A percentile compares a stretch with the other conserved stretches of the same genome.
phyloP scores from a whole-genome alignment of 805 yeast genomes.

The Teunomyces kruisii region DNA sequence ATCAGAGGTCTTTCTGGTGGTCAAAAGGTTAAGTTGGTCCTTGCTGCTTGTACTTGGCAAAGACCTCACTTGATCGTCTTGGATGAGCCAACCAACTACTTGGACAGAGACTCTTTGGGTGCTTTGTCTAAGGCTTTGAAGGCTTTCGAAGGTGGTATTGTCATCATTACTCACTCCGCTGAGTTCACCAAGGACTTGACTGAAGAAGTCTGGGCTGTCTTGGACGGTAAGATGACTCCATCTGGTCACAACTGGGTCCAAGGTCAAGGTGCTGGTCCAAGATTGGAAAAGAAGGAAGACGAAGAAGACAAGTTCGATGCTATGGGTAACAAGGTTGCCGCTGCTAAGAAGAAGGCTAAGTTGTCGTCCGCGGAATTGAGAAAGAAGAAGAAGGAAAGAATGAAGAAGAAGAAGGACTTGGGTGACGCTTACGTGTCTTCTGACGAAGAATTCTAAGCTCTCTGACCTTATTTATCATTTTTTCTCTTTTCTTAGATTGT shows the following conservation, averaged over 20 bases:
- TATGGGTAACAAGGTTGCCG: slow-evolving; percentile 99
- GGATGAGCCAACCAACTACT: slow-evolving; percentile 99
- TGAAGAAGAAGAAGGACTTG: slow-evolving; percentile 99
- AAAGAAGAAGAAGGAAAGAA: slow-evolving; percentile 99
- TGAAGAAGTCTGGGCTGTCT: slow-evolving; percentile 99
- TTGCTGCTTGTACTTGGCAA: slow-evolving; percentile 99
- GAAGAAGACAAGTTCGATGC: slow-evolving; percentile 99
- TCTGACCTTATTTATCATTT: background rate
- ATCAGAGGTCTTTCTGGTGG: slow-evolving; percentile 99
- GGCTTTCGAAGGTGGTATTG: slow-evolving; percentile 99
- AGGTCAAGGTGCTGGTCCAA: slow-evolving; percentile 99
- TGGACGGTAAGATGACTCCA: slow-evolving; percentile 98
- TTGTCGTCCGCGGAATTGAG: slow-evolving; percentile 98
- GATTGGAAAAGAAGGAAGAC: slow-evolving; percentile 94
- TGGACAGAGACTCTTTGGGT: slow-evolving; percentile 99
- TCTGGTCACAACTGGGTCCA: slow-evolving; percentile 99
- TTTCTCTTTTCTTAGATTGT: slow-evolving; percentile 2
- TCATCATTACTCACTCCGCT: slow-evolving; percentile 99
- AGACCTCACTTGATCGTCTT: slow-evolving; percentile 99
- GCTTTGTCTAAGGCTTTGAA: slow-evolving; percentile 99
- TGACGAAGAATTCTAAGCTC: slow-evolving; percentile 69
- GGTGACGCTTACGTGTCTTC: slow-evolving; percentile 97
- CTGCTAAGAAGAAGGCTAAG: slow-evolving; percentile 95
- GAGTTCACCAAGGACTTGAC: slow-evolving; percentile 99
- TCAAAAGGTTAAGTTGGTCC: slow-evolving; percentile 98